These are phyloP conservation scores for Quercus agrifolia DNA, from an alignment of 306 rosid genomes.

Conservation along the genomic window DNA sequence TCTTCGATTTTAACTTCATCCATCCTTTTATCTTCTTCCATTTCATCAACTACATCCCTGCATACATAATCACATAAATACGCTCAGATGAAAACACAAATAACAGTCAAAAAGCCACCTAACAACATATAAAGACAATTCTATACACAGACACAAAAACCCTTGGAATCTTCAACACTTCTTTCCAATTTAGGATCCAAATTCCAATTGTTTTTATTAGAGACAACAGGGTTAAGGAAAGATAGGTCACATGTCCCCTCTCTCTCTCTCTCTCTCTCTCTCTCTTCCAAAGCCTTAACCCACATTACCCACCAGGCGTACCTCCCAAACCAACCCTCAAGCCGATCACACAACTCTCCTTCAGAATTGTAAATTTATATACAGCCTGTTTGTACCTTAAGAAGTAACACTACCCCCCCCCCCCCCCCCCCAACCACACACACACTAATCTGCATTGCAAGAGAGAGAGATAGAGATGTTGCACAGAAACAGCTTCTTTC, in stretches of 20 bases:
- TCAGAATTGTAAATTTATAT: not conserved
- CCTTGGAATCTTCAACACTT: too few species aligned
- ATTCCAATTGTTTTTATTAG: not conserved
- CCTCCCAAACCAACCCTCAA: not conserved
- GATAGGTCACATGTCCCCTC: not conserved
- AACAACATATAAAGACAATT: not conserved
- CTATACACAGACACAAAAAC: too few species aligned
- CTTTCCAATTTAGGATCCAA: too few species aligned
- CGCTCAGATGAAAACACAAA: conserved; percentile 12
- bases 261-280: not conserved
- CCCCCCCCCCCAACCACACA: too few species aligned
- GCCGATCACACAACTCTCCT: not conserved
- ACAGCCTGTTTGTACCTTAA: not conserved
- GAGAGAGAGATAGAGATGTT: too few species aligned
- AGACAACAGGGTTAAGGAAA: not conserved
- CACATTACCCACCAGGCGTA: not conserved
- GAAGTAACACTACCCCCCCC: not conserved
- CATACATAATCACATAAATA: conserved; percentile 4
- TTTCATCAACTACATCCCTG: conserved; percentile 51
- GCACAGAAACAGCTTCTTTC: not conserved
- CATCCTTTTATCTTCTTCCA: conserved; percentile 65
- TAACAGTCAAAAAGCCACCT: not conserved
- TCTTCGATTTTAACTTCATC: conserved; percentile 45
- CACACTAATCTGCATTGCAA: too few species aligned
- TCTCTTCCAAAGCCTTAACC: not conserved